phyloP scores from a whole-genome alignment of 2,329 filamentous ascomycete genomes.

The Hymenoscyphus linearis region DNA sequence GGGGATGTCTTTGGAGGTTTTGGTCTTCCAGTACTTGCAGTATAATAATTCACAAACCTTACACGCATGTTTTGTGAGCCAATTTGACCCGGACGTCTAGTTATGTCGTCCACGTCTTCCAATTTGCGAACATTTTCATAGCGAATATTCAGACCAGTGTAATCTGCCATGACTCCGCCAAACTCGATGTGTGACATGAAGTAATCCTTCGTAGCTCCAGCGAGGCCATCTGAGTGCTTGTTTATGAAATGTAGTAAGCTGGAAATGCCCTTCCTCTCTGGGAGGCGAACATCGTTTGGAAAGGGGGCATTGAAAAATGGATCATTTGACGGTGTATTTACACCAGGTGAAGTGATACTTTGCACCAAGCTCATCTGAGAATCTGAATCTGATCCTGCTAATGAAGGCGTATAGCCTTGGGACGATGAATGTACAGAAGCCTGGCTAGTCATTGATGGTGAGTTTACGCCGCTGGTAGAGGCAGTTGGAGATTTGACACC shows the following conservation, averaged over 20 bases:
- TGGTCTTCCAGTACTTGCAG: slow-evolving; percentile 68
- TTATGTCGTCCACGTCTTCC: slow-evolving; percentile 62
- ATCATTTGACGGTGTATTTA: slow-evolving; percentile 34
- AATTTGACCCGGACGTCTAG: slow-evolving; percentile 19
- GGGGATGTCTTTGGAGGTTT: slow-evolving; percentile 42
- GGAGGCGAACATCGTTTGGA: slow-evolving; percentile 65
- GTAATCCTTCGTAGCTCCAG: slow-evolving; percentile 66
- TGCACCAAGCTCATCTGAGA: slow-evolving; percentile 22
- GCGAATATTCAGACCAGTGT: slow-evolving; percentile 59
- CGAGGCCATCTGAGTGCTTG: slow-evolving; percentile 68
- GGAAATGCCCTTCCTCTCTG: slow-evolving; percentile 64
- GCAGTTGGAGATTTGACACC: slow-evolving; percentile 12
- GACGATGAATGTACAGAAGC: slow-evolving; percentile 14
- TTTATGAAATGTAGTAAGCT: slow-evolving; percentile 69
- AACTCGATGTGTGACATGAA: slow-evolving; percentile 80
- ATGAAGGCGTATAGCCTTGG: slow-evolving; percentile 19
- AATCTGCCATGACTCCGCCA: slow-evolving; percentile 74
- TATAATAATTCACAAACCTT: slow-evolving; percentile 87
- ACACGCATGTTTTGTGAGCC: slow-evolving; percentile 43
- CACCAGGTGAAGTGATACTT: slow-evolving; percentile 23
- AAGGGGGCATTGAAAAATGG: slow-evolving; percentile 74
- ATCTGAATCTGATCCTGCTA: slow-evolving; percentile 16
- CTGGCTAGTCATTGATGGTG: slow-evolving; percentile 17
- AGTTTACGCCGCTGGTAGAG: slow-evolving; percentile 14
- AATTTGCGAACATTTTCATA: slow-evolving; percentile 66